Evolutionary conservation across 495 filamentous ascomycete species (phyloP), one percentile per base, ranked within the genome.

Genomic region (Podospora bellae-mahoneyi): DNA sequence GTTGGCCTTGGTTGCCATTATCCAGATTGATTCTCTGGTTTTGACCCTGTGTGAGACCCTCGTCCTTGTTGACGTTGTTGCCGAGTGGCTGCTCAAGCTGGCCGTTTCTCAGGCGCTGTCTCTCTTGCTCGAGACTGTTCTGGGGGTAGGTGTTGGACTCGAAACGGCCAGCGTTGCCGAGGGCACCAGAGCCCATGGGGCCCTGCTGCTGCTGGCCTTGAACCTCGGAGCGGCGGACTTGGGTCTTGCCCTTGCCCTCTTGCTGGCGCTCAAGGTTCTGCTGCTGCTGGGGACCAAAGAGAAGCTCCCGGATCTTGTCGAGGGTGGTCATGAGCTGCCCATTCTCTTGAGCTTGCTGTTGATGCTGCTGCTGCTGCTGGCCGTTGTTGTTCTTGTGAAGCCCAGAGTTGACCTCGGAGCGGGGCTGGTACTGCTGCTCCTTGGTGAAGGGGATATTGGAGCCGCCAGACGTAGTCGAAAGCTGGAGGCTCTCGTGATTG

Each of bases 361-460:
- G n/a, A n/a, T n/a, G n/a, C 55, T 58, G 55, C 54, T 56, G 54
- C 54, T 56, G 54, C 55, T 58, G 55, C 23, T 58, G 55, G 55
- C 55, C 55, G 5, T 58, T 5, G 55, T 58, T 58, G 55, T 4
- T 26, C 55, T 20, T 19, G 55, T n/a, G n/a, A 18, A 48, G 39
- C 39, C 15, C 39, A 13, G 39, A 10, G 9, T 10, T 48, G 39
- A 48, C 15, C 39, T 48, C 39, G 39, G 39, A 48, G 39, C 39
- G 39, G 9, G 39, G 39, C 39, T 48, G 39, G 39, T 10, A 48
- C 13, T 48, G 39, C 39, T 48, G 39, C 39, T 48, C 9, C 39
- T 48, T 48, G 39, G 39, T 13, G 39, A 10, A 48, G 39, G 6
- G 39, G 39, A 48, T 48, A 10, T 10, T 48, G 15, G 9, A 10